These are phyloP conservation scores for Chionographis japonica DNA, from an alignment of 106 monocot genomes.

Conservation along the genomic window DNA sequence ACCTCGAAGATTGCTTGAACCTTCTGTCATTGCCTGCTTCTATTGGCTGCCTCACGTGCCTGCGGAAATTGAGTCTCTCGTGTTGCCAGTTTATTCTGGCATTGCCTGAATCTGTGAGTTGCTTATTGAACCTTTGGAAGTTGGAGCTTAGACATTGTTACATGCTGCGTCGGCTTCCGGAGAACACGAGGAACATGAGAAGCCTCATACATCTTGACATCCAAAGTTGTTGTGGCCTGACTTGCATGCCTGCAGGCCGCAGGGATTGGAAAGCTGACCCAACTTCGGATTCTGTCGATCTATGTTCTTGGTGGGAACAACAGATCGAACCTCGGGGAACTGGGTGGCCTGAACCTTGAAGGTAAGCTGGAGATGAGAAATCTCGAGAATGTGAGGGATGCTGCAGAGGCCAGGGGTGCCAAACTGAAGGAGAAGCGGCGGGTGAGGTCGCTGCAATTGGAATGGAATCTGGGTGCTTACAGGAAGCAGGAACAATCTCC, in stretches of 20 bases:
- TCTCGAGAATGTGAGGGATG: not conserved
- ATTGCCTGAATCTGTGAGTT: not conserved
- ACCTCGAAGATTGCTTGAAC: not conserved
- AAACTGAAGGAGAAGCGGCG: slow-evolving; percentile 2
- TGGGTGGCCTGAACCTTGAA: not conserved
- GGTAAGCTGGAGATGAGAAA: not conserved
- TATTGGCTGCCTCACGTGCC: not conserved
- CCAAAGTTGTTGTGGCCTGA: not conserved
- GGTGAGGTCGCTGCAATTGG: not conserved
- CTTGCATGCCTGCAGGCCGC: slow-evolving; percentile 2
- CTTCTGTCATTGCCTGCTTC: not conserved
- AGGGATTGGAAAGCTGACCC: not conserved
- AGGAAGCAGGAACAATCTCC: not conserved
- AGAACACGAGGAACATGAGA: slow-evolving; percentile 5
- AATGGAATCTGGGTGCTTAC: not conserved
- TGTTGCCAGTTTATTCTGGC: not conserved
- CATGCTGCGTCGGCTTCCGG: not conserved
- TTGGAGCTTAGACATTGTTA: not conserved
- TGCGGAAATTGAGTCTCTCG: not conserved
- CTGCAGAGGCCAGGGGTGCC: not conserved
- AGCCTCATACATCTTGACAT: not conserved
- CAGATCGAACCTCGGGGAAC: not conserved
- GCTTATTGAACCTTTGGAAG: not conserved
- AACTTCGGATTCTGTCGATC: not conserved
- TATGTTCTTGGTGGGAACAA: not conserved